phyloP scores from a whole-genome alignment of 768 basidiomycete species.

The Nidularia pulvinata region DNA sequence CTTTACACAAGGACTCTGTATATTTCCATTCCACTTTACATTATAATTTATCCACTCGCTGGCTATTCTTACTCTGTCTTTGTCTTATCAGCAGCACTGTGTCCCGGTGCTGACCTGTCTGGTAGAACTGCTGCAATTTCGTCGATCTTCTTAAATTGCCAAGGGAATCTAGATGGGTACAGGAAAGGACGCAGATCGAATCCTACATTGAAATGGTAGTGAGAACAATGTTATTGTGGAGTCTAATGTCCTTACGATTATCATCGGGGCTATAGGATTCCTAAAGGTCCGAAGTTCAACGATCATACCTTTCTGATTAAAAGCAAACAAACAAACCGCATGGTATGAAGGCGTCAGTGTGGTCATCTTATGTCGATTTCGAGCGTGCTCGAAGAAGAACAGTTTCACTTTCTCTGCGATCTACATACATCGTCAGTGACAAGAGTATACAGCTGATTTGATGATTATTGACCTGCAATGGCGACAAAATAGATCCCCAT shows the following conservation, averaged over 20 bases:
- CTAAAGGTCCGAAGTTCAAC: constrained; percentile 36
- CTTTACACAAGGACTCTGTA: constrained; percentile 11
- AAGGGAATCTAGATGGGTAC: constrained; percentile 93
- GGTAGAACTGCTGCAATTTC: constrained; percentile 76
- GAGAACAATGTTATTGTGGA: neutral
- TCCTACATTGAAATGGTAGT: constrained; percentile 42
- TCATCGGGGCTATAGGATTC: constrained; percentile 97
- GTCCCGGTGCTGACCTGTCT: constrained; percentile 47
- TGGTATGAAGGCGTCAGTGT: constrained; percentile 94
- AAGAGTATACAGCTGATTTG: neutral
- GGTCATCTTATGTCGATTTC: constrained; percentile 99
- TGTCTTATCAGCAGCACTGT: constrained; percentile 32
- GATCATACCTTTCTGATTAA: neutral
- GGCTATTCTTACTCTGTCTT: constrained; percentile 39
- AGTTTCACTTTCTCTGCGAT: constrained; percentile 97
- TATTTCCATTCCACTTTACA: constrained; percentile 7
- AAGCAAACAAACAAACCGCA: constrained; percentile 57
- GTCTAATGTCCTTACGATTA: constrained; percentile 63
- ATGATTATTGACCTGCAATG: constrained; percentile 58
- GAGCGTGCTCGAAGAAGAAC: constrained; percentile 96
- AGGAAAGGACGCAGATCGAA: constrained; percentile 97
- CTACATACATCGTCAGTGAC: constrained; percentile 33
- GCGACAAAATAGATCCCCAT: constrained; percentile 88
- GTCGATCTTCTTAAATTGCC: constrained; percentile 98
- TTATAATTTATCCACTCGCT: too few relatives aligned